Base-by-base conservation (phyloP, 257 asterid species). In the Solanum gracilifrons region DNA sequence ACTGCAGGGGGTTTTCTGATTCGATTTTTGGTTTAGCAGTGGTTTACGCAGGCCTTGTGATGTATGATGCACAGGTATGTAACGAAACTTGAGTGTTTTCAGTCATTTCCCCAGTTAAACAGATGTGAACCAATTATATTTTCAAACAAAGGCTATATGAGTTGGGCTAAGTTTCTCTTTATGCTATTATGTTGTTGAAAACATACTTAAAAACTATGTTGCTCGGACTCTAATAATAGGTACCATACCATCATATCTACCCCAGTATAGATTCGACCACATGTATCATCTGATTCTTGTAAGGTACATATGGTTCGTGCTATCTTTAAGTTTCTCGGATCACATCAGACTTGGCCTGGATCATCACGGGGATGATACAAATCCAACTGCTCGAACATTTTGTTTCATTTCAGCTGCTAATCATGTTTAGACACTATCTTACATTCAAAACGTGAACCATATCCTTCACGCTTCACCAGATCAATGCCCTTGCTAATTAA, bases 61-160 rank as follows among this genome's bases (percentile, higher is more conserved):
- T 95, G 98, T 94, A 94, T 43, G 99, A 96, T 87, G 95, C 99
- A 15, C 99, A 96, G 99, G 99, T 95, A 92, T 85, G 95, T 86
- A 72, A 76, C 41, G 23, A 46, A 87, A 31, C 87, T 46, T 85
- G 18, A 43, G 12, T 16, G 9, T 51, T 16, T 51, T 51, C 23
- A 16, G 62, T 51, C 62, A 51, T 51, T 51, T 16, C 0, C 23
- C 23, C 23, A 51, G 62, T 7, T 36, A 10, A 74, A 74, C 51
- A 37, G 33, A 76, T 76, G n/a, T 23, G 55, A 74, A 23, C 11
- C 51, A 20, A 16, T 51, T 58, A 20, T 58, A 3, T 58, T 58
- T 58, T 58, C 66, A 7, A 20, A 21, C n/a, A 20, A 7, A 58
- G 27, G 27, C 66, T 7, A 58, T 58, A 58, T 10, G 66, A 58